A percentile compares a stretch with the other conserved stretches of the same genome.
phyloP scores from a whole-genome alignment of 208 protist genomes.

The Leishmania tarentolae region DNA sequence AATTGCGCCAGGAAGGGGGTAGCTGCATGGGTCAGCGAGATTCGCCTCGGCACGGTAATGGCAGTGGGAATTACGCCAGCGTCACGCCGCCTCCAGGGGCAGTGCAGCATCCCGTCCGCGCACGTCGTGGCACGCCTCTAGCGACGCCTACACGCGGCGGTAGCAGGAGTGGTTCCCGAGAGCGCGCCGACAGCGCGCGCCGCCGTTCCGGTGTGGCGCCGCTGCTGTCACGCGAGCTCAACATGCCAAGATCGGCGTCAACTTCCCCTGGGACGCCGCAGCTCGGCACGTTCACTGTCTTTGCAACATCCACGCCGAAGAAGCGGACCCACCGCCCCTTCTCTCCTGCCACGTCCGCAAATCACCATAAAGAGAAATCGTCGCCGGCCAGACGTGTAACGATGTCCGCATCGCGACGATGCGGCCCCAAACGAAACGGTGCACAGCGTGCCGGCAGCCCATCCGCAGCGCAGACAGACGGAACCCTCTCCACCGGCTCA shows the following conservation, averaged over 20 bases:
- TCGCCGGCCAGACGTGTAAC: neutral
- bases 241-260: neutral
- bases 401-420: neutral
- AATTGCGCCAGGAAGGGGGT: neutral
- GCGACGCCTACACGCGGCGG: conserved; percentile 4
- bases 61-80: neutral
- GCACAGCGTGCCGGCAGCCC: neutral
- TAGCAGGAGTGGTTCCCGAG: neutral
- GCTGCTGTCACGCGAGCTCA: conserved; percentile 5
- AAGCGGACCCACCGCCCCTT: neutral
- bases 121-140: neutral
- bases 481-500: neutral
- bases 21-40: neutral
- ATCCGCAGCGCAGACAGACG: neutral
- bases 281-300: neutral
- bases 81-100: neutral
- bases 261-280: neutral
- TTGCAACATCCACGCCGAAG: neutral
- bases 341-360: neutral
- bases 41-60: neutral
- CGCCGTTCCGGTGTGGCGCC: conserved; percentile 1
- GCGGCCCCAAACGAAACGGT: conserved; percentile 1
- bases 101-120: conserved; percentile 4
- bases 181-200: neutral
- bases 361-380: too few species aligned